Conservation (phyloP, 140 eudicot species). For the Anethum foeniculum region DNA sequence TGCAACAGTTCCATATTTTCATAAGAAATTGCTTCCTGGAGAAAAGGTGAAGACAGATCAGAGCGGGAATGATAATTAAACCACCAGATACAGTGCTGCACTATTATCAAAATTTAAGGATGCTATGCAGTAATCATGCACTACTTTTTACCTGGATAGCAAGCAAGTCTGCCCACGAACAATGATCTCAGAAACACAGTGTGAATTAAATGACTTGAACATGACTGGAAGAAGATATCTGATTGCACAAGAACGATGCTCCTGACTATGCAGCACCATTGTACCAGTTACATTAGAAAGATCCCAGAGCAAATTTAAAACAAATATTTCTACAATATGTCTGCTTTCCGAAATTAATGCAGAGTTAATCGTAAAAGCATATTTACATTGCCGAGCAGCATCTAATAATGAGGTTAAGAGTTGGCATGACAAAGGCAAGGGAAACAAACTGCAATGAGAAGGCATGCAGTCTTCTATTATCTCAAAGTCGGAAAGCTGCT, state of each 20-base stretch:
- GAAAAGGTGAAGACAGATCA: background rate
- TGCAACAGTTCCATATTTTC: slow-evolving; percentile 76
- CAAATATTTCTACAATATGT: slow-evolving; percentile 24
- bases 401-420: slow-evolving; percentile 47
- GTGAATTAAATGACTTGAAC: slow-evolving; percentile 39
- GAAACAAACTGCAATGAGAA: slow-evolving; percentile 26
- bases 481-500: slow-evolving; percentile 1
- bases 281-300: slow-evolving; percentile 43
- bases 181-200: slow-evolving; percentile 35
- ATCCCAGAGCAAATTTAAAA: slow-evolving; percentile 62
- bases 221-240: slow-evolving; percentile 59
- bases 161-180: slow-evolving; percentile 34
- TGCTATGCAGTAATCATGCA: slow-evolving; percentile 3
- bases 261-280: slow-evolving; percentile 68
- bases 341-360: slow-evolving; percentile 24
- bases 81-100: background rate
- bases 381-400: slow-evolving; percentile 39
- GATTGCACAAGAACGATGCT: slow-evolving; percentile 74
- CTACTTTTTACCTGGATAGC: slow-evolving; percentile 48
- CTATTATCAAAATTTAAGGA: background rate
- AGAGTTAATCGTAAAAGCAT: slow-evolving; percentile 16
- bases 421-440: slow-evolving; percentile 60
- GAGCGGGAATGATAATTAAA: background rate
- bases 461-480: slow-evolving; percentile 17
- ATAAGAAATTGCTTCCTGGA: slow-evolving; percentile 44